Evolutionary conservation across 257 asterid species (phyloP).

Genomic region (Forsythia suspensa): DNA sequence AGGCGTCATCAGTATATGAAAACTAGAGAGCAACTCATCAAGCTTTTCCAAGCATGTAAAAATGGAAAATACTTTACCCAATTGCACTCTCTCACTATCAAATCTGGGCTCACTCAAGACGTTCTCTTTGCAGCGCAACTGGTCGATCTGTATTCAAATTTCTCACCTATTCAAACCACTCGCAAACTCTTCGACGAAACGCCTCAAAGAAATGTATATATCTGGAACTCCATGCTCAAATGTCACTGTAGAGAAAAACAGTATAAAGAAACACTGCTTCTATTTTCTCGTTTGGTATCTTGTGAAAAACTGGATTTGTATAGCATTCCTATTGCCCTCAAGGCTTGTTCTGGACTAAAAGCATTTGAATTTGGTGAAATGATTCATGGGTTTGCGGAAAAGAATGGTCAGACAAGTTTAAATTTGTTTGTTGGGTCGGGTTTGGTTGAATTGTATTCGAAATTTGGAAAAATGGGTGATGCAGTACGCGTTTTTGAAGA

Average conservation of each 20-base stretch:
- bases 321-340: slow-evolving; percentile 43
- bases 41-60: slow-evolving; percentile 45
- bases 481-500: slow-evolving; percentile 63
- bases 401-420: slow-evolving; percentile 33
- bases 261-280: slow-evolving; percentile 38
- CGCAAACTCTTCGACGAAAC: slow-evolving; percentile 78
- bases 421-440: slow-evolving; percentile 69
- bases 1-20: slow-evolving; percentile 26
- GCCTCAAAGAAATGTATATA: slow-evolving; percentile 32
- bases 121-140: slow-evolving; percentile 36
- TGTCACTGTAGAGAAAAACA: slow-evolving; percentile 38
- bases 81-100: slow-evolving; percentile 45
- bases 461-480: slow-evolving; percentile 58
- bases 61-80: slow-evolving; percentile 38
- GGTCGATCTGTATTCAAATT: slow-evolving; percentile 20
- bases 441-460: slow-evolving; percentile 61
- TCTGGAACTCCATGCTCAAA: slow-evolving; percentile 50
- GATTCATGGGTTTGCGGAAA: slow-evolving; percentile 60
- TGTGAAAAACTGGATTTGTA: slow-evolving; percentile 43
- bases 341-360: slow-evolving; percentile 62
- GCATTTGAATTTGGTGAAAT: slow-evolving; percentile 42
- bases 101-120: slow-evolving; percentile 35
- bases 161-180: slow-evolving; percentile 18
- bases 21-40: slow-evolving; percentile 31
- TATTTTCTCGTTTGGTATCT: slow-evolving; percentile 40